A percentile compares a stretch with the other conserved stretches of the same genome.
These are phyloP conservation scores for Apiospora arundinis DNA, from an alignment of 2,329 filamentous ascomycete species.

Conservation along the genomic window DNA sequence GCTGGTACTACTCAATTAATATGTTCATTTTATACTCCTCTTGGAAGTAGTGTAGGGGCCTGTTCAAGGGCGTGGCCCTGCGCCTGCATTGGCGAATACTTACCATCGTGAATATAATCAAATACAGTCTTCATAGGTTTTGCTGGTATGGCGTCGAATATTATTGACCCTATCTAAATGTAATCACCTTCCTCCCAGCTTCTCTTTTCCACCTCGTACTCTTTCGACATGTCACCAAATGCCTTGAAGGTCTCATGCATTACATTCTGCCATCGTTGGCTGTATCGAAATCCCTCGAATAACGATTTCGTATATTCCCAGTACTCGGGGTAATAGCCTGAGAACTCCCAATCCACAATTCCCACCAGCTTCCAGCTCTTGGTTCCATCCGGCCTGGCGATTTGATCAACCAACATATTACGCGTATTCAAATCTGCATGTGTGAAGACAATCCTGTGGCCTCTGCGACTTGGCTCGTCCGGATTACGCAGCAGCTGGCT, in stretches of 20 bases:
- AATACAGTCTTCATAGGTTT: no score
- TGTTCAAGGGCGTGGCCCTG: not conserved
- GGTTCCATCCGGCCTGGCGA: not conserved
- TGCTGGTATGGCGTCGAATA: not conserved
- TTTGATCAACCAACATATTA: not conserved
- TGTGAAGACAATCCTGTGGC: conserved; percentile 34
- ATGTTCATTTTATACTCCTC: not conserved
- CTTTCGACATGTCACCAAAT: not conserved
- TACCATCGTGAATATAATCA: not conserved
- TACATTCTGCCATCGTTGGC: conserved; percentile 24
- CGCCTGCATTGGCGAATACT: no score
- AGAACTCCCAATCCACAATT: conserved; percentile 40
- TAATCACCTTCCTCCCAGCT: not conserved
- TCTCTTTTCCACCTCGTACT: not conserved
- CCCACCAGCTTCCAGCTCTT: conserved; percentile 29
- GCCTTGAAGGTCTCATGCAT: not conserved
- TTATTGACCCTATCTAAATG: not conserved
- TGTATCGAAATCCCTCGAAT: conserved; percentile 30
- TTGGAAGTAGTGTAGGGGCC: not conserved
- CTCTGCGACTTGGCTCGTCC: conserved; percentile 38
- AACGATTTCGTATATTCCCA: conserved; percentile 39
- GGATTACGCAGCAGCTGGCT: conserved; percentile 38
- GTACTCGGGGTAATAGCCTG: conserved; percentile 39
- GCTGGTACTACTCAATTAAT: no score
- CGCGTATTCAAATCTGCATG: not conserved